phyloP scores from a whole-genome alignment of 2,329 filamentous ascomycete species.

The Penicillium sp. region DNA sequence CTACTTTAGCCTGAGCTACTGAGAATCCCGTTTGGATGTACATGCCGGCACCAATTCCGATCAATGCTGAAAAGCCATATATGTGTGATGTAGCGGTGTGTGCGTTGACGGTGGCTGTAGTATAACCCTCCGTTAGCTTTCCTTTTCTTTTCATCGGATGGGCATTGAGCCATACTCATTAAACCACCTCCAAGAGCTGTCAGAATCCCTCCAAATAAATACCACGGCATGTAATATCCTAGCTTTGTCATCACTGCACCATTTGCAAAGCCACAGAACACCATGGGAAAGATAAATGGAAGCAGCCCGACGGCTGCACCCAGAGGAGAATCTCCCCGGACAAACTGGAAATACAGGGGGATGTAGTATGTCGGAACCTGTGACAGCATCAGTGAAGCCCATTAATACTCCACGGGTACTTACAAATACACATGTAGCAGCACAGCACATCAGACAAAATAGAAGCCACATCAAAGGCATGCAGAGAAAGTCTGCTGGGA shows the following conservation, averaged over 20 bases:
- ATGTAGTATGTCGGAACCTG: conserved; percentile 23
- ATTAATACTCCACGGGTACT: not conserved
- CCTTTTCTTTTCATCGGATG: not conserved
- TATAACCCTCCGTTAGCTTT: not conserved
- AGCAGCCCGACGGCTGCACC: conserved; percentile 21
- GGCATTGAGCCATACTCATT: conserved; percentile 18
- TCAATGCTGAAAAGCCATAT: conserved; percentile 23
- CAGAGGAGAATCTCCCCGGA: conserved; percentile 18
- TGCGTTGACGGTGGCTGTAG: conserved; percentile 11
- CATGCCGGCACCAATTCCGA: conserved; percentile 23
- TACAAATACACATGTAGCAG: conserved; percentile 18
- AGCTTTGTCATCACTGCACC: conserved; percentile 17
- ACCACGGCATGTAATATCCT: conserved; percentile 27
- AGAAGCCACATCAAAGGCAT: conserved; percentile 15
- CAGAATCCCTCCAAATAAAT: conserved; percentile 17
- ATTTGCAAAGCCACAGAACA: conserved; percentile 11
- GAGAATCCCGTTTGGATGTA: conserved; percentile 23
- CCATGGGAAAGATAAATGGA: conserved; percentile 29
- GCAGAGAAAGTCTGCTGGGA: conserved; percentile 14
- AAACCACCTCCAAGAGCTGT: conserved; percentile 16
- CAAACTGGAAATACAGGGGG: conserved; percentile 26
- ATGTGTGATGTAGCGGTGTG: conserved; percentile 5
- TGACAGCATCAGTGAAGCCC: not conserved
- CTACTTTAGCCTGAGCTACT: conserved; percentile 25
- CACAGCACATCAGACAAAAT: conserved; percentile 11